These are phyloP conservation scores for Nakazawaea peltata DNA, from an alignment of 805 yeast species.

Conservation along the genomic window DNA sequence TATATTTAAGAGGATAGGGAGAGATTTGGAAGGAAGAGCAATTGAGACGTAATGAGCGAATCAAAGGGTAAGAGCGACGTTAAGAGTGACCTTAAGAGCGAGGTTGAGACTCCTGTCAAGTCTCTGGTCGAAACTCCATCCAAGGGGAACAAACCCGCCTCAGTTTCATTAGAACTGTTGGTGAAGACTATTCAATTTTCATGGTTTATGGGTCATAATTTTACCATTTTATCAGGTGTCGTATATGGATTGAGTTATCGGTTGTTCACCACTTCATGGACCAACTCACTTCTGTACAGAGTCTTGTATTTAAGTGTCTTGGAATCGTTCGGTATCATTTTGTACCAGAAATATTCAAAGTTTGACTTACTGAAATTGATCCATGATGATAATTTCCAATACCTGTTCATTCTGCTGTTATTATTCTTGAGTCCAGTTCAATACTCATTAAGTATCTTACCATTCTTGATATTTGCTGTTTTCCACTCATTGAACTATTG, in stretches of 20 bases:
- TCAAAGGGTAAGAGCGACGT: too few species aligned
- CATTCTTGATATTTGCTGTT: conserved; percentile 68
- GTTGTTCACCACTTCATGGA: conserved; percentile 24
- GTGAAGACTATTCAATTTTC: conserved; percentile 62
- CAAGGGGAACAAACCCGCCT: too few species aligned
- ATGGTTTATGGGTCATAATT: conserved; percentile 65
- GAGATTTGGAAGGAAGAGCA: too few species aligned
- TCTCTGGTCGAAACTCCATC: too few species aligned
- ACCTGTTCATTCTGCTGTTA: conserved; percentile 47
- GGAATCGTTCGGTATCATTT: conserved; percentile 68
- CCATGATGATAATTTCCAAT: conserved; percentile 67
- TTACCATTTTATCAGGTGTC: conserved; percentile 32
- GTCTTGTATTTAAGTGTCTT: conserved; percentile 41
- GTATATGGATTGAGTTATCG: conserved; percentile 29
- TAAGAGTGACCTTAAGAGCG: too few species aligned
- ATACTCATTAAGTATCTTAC: conserved; percentile 54
- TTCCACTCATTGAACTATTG: conserved; percentile 77
- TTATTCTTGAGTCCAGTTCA: conserved; percentile 54
- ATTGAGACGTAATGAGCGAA: too few species aligned
- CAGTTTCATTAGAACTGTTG: too few species aligned
- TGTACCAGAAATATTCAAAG: conserved; percentile 47
- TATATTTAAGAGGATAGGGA: too few species aligned
- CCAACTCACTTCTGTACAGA: conserved; percentile 12
- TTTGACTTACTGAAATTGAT: conserved; percentile 23
- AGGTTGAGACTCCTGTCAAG: too few species aligned